Conservation (phyloP, 257 asterid species). For the Solanum etuberosum region DNA sequence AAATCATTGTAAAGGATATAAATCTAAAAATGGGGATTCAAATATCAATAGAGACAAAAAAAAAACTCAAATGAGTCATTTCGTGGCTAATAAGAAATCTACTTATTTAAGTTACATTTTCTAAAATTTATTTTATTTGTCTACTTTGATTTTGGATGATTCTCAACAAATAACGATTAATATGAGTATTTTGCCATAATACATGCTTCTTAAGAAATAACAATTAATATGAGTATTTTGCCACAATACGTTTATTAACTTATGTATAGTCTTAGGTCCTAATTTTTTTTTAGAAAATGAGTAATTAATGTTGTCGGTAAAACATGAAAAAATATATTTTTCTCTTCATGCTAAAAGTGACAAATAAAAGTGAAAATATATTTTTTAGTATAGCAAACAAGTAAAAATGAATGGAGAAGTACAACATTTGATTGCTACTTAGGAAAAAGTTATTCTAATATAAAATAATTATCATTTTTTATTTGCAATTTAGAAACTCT, state of each 20-base stretch:
- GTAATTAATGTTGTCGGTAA: no score
- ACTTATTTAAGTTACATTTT: neutral
- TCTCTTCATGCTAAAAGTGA: neutral
- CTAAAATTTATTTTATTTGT: neutral
- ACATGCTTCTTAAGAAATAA: neutral
- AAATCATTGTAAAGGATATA: neutral
- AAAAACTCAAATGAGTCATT: neutral
- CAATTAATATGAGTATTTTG: neutral
- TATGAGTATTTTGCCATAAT: no score
- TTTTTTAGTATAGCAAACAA: neutral
- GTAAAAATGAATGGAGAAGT: neutral
- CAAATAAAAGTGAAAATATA: no score
- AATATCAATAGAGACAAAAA: neutral
- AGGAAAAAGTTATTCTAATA: neutral
- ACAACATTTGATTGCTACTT: neutral
- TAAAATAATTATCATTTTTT: neutral
- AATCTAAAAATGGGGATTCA: neutral
- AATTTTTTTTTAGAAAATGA: no score
- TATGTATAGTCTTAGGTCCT: neutral
- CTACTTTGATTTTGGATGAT: neutral
- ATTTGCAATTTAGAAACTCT: no score
- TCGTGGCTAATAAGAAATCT: neutral
- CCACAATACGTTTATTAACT: neutral
- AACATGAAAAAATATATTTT: no score
- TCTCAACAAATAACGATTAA: no score